Conservation (phyloP, 2,329 filamentous ascomycete species). For the Byssochlamys sp. region DNA sequence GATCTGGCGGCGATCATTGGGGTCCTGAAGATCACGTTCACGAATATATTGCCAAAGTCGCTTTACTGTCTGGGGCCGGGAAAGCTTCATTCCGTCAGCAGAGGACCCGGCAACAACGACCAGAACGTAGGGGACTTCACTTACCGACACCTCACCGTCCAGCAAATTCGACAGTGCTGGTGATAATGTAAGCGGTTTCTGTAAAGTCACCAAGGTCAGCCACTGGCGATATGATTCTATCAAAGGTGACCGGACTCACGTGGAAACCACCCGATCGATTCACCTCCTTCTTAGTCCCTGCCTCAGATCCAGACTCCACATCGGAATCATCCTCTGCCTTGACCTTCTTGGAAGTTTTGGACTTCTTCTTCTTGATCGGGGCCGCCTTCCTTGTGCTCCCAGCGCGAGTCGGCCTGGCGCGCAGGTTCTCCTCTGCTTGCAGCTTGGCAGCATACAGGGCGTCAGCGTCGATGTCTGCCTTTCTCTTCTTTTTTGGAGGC, state of each 20-base stretch:
- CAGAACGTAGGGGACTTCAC: conserved; percentile 5
- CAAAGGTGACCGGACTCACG: conserved; percentile 36
- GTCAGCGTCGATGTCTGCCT: conserved; percentile 62
- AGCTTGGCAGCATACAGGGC: conserved; percentile 77
- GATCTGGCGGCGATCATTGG: conserved; percentile 83
- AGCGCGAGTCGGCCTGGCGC: conserved; percentile 66
- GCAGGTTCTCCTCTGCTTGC: conserved; percentile 82
- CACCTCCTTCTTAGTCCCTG: conserved; percentile 48
- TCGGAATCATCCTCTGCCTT: conserved; percentile 74
- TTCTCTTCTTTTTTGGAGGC: conserved; percentile 51
- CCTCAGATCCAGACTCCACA: conserved; percentile 52
- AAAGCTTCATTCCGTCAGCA: conserved; percentile 51
- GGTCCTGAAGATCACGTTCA: conserved; percentile 76
- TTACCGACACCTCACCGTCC: conserved; percentile 36
- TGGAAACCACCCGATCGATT: conserved; percentile 84
- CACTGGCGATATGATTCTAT: neutral
- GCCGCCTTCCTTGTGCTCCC: conserved; percentile 52
- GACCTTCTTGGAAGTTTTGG: conserved; percentile 56
- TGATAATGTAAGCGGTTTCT: conserved; percentile 41
- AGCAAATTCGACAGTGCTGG: conserved; percentile 37
- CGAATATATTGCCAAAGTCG: conserved; percentile 95
- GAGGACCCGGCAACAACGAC: neutral
- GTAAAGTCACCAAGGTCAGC: conserved; percentile 2
- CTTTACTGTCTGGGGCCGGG: conserved; percentile 90
- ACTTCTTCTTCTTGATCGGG: conserved; percentile 54